Percentiles rank a stretch among this genome's conserved stretches.
Conservation (phyloP, 306 rosid species). For the Vigna radiata region DNA sequence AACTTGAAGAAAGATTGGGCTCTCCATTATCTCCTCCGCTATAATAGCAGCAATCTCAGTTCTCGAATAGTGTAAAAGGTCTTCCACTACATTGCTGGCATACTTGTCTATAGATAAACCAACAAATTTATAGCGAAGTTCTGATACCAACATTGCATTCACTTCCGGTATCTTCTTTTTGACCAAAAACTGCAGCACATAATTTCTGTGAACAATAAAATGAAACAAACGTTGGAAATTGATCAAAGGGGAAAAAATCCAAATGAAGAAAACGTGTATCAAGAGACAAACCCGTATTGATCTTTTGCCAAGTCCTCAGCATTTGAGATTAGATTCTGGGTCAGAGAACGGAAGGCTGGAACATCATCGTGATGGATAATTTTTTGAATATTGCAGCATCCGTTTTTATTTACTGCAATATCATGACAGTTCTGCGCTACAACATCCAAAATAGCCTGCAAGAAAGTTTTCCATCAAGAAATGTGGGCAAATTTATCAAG, state of each 20-base stretch:
- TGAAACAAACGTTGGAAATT: not conserved
- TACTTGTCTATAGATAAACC: slow-evolving; percentile 48
- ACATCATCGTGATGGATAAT: not conserved
- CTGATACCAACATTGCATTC: not conserved
- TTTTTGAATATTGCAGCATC: slow-evolving; percentile 47
- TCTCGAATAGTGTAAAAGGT: slow-evolving; percentile 12
- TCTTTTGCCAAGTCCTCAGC: slow-evolving; percentile 44
- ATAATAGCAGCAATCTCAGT: not conserved
- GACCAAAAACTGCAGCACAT: slow-evolving; percentile 52
- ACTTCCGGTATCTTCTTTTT: not conserved
- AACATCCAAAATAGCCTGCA: slow-evolving; percentile 47
- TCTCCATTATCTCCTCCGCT: slow-evolving; percentile 39
- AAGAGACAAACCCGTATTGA: slow-evolving; percentile 54
- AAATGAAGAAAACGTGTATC: not conserved
- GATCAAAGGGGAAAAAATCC: not conserved
- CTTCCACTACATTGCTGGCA: slow-evolving; percentile 62
- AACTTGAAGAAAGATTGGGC: slow-evolving; percentile 35
- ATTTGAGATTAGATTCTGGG: not conserved
- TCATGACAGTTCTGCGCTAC: slow-evolving; percentile 33
- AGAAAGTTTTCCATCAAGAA: slow-evolving; percentile 19
- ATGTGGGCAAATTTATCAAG: not conserved
- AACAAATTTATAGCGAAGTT: slow-evolving; percentile 32
- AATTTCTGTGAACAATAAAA: slow-evolving; percentile 49
- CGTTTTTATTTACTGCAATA: slow-evolving; percentile 43
- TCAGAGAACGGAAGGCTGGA: not conserved